Base-by-base conservation (phyloP, 139 green algal genomes). In the Chlamydomonas incerta region DNA sequence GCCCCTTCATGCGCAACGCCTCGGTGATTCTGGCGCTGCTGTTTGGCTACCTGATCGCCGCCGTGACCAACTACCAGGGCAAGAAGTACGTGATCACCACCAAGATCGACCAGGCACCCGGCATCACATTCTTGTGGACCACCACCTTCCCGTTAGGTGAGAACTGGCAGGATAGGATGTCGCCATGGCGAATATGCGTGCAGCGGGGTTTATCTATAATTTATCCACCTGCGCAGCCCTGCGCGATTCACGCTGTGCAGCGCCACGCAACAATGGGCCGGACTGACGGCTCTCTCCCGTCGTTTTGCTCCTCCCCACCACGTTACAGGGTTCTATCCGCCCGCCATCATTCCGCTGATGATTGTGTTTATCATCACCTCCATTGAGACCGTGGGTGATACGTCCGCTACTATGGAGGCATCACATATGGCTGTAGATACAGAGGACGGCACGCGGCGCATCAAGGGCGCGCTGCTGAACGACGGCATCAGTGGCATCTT, bases 381-480 rank as follows among this genome's bases (percentile, higher is more conserved):
- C 28, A 82, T 97, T 0, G 95, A 97, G 89, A 92, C 82, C 21
- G 92, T 96, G n/a, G 95, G 95, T 24, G 95, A 98, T 81, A 91
- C 95, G 72, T 88, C 90, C 0, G 95, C 95, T 68, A 97, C 94
- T 3, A 86, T 90, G 60, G 95, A 97, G 76, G 91, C 91, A 0
- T 95, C 90, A 17, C 81, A 73, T 28, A 80, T 95, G 18, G 37
- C 60, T 3, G 89, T 86, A 3, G 67, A 84, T 20, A 89, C 89
- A 20, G 34, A 70, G 28, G 46, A 90, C 33, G 41, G 41, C 41
- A 50, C 41, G 8, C 41, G 41, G 6, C 87, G 91, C 85, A 90
- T 96, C 65, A 82, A 74, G 57, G 93, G 93, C 33, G 93, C 88
- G 26, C 82, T 96, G 55, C 86, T 96, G 5, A 89, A 83, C 35